phyloP scores from a whole-genome alignment of 2,329 filamentous ascomycete genomes.

The Cordyceps cicadae region DNA sequence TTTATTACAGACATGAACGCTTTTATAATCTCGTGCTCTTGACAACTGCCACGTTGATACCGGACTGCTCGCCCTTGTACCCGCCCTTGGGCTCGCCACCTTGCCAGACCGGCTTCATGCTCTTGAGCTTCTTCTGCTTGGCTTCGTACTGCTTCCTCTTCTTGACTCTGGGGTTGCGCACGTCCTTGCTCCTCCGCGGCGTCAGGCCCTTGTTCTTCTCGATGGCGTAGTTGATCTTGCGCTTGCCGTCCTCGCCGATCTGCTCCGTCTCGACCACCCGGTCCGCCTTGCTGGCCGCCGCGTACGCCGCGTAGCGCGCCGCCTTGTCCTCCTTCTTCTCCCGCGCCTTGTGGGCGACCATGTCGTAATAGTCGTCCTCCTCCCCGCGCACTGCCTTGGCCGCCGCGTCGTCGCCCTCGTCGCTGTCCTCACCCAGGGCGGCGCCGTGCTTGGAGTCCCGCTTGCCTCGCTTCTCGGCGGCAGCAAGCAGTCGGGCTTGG shows the following conservation, averaged over 20 bases:
- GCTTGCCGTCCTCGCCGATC: slow-evolving; percentile 75
- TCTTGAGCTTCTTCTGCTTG: slow-evolving; percentile 94
- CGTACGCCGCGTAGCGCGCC: slow-evolving; percentile 46
- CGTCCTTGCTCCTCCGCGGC: slow-evolving; percentile 85
- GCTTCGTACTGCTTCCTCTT: slow-evolving; percentile 94
- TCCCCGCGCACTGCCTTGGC: slow-evolving; percentile 46
- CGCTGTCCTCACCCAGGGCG: slow-evolving; percentile 60
- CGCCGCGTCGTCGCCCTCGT: slow-evolving; percentile 53
- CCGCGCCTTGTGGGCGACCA: slow-evolving; percentile 62
- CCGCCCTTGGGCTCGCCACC: slow-evolving; percentile 75
- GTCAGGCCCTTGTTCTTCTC: slow-evolving; percentile 96
- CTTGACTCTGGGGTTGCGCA: slow-evolving; percentile 92
- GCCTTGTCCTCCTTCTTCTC: slow-evolving; percentile 68
- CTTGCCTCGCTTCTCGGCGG: slow-evolving; percentile 76
- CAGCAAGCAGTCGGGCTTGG: slow-evolving; percentile 76
- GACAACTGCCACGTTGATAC: slow-evolving; percentile 89
- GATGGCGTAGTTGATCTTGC: slow-evolving; percentile 88
- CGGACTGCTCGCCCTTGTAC: slow-evolving; percentile 85
- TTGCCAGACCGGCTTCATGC: slow-evolving; percentile 78
- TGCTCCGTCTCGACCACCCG: slow-evolving; percentile 57
- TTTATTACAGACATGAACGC: slow-evolving; percentile 1
- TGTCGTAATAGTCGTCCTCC: slow-evolving; percentile 80
- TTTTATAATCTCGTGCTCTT: slow-evolving; percentile 83
- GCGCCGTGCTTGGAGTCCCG: slow-evolving; percentile 54
- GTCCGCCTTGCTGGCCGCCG: slow-evolving; percentile 55